Percentiles rank a stretch among this genome's conserved stretches.
Evolutionary conservation across 192 early-diverging fungal species (phyloP).

Genomic region (Podila verticillata): DNA sequence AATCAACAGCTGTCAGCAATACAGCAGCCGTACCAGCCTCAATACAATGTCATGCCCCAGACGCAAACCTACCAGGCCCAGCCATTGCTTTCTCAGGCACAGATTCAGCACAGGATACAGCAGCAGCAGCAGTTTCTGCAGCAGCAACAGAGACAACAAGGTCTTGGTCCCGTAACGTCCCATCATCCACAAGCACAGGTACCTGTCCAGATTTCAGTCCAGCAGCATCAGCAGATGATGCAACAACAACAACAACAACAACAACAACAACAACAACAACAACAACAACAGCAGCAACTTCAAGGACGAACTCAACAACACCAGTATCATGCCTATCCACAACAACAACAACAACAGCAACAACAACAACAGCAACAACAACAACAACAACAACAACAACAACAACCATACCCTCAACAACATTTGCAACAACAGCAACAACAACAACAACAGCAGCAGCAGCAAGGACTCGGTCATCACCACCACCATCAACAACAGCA

Average conservation of each 20-base stretch:
- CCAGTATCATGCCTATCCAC: neutral
- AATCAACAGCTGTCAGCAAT: conserved; percentile 6
- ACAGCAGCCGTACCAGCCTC: conserved; percentile 13
- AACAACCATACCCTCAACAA: conserved; percentile 14
- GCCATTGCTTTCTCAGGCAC: conserved; percentile 19
- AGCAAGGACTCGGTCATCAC: conserved; percentile 8
- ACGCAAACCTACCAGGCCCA: conserved; percentile 6
- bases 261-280: neutral
- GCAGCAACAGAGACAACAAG: conserved; percentile 8
- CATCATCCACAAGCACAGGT: neutral
- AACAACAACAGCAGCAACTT: neutral
- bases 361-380: too few relatives aligned
- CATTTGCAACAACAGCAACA: conserved; percentile 22
- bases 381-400: conserved; percentile 23
- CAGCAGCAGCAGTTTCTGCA: conserved; percentile 16
- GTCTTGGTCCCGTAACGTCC: neutral
- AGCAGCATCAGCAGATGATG: conserved; percentile 1
- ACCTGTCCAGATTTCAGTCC: neutral
- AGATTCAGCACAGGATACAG: conserved; percentile 13
- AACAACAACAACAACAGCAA: conserved; percentile 7
- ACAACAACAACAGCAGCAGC: conserved; percentile 16
- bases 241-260: neutral
- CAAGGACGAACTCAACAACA: neutral
- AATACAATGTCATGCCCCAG: conserved; percentile 6
- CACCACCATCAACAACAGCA: conserved; percentile 15